Base-by-base conservation (phyloP, 1,139 yeast genomes). In the Yamadazyma triangularis region DNA sequence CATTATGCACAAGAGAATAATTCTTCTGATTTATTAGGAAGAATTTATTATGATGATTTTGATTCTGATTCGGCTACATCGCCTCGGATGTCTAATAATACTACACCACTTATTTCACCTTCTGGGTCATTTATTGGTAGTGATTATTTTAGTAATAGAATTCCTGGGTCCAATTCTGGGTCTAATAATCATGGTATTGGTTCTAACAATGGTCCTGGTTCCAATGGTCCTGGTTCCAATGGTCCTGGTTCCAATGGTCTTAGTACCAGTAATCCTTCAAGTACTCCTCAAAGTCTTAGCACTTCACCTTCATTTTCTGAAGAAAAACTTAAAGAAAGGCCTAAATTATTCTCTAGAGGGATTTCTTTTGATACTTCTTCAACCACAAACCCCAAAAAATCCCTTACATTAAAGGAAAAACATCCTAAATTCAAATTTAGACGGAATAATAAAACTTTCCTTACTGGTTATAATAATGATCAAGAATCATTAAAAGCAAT, bases 401-500 rank as follows among this genome's bases (percentile, higher is more conserved):
- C 78, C 9, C 53, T 72, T 36, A 75, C 81, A 1, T 51, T 75
- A 33, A 72, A 77, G 38, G 68, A 70, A 14, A 76, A 73, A 42
- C 84, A 79, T 44, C 67, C 69, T 10, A 72, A 68, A 19, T 81
- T 73, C 53, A 58, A 57, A 31, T 78, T 68, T 43, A 58, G 73
- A 30, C 58, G 84, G 26, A 69, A 73, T 35, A 76, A 79, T 34
- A 70, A 84, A 41, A 77, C 87, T 4, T 73, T 74, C 39, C 56
- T 81, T 33, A 68, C 79, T 15, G 87, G 86, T 2, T 77, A 65
- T 41, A 79, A 77, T 48, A 69, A 69, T 26, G 79, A 77, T 40
- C 56, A 57, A 16, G 79, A 77, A 45, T 74, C 83, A 8, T 56
- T 73, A 16, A 64, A 66, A 29, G 86, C 87, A 2, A 58, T 80